These are phyloP conservation scores for Pseudoscleropodium purum DNA, from an alignment of 225 moss, liverwort and hornwort genomes.

Conservation along the genomic window DNA sequence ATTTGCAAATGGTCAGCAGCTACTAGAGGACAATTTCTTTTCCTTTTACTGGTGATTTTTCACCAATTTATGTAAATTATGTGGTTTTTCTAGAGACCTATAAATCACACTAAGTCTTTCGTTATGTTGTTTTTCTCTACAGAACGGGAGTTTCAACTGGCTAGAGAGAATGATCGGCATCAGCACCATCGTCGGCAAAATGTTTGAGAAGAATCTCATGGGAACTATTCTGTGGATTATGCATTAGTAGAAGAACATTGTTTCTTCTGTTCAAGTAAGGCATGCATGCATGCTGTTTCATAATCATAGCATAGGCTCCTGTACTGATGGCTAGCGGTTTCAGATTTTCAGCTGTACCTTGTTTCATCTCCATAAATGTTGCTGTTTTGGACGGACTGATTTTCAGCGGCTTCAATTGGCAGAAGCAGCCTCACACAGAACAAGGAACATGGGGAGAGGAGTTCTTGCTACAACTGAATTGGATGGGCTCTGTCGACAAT, in stretches of 20 bases:
- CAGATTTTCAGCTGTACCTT: conserved; percentile 48
- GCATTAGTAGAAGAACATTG: conserved; percentile 35
- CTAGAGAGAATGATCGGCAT: conserved; percentile 10
- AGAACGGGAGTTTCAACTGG: conserved; percentile 13
- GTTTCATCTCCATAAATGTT: conserved; percentile 67
- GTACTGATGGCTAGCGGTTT: conserved; percentile 50
- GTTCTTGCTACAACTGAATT: conserved; percentile 48
- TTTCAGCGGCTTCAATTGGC: conserved; percentile 69
- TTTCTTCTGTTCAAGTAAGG: conserved; percentile 43
- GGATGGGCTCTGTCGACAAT: conserved; percentile 43
- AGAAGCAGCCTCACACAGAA: conserved; percentile 59
- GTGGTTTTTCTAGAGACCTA: background rate
- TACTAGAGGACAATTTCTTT: background rate
- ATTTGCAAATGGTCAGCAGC: background rate
- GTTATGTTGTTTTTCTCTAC: background rate
- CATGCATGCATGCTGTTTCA: conserved; percentile 63
- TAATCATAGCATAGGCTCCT: conserved; percentile 46
- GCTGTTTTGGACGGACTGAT: conserved; percentile 90
- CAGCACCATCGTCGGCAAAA: conserved; percentile 70
- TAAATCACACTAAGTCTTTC: background rate
- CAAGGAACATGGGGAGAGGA: conserved; percentile 68
- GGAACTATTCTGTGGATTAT: conserved; percentile 30
- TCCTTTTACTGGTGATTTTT: background rate
- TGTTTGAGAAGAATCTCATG: conserved; percentile 41
- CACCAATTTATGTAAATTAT: background rate